Base-by-base conservation (phyloP, 2,329 filamentous ascomycete genomes). In the Botrytis deweyae region DNA sequence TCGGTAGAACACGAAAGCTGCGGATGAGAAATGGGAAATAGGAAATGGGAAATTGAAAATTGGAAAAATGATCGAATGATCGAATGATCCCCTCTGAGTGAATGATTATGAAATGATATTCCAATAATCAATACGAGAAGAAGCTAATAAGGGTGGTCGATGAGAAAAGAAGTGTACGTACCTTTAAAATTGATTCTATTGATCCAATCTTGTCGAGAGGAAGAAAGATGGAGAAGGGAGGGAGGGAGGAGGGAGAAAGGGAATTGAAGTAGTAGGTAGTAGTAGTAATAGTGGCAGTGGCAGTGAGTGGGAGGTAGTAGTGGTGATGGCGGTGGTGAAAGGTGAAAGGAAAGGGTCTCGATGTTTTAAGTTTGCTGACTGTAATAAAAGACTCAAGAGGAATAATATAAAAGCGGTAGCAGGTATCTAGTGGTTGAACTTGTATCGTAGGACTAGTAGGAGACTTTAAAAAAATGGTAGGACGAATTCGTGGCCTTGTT, bases 401-500 rank as follows among this genome's bases (percentile, higher is more conserved):
- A 33, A 33, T 4, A 33, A 33, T 33, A 33, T 33, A 33, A 33
- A 33, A 33, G 33, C 33, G 33, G 33, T 33, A 33, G 33, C 33
- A 33, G 33, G 33, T 33, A 33, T 33, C 33, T 33, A 33, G 33
- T 33, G 33, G 33, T 33, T 33, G n/a, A n/a, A n/a, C n/a, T n/a
- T n/a, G 33, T 33, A 33, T 4, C 33, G 33, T 29, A 29, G 33
- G 20, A 49, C 20, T 49, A 33, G n/a, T 29, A 10, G 25, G 7
- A 42, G 61, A 42, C 36, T 42, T 63, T 63, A n/a, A n/a, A 2
- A 40, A 40, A 42, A 42, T 42, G n/a, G 63, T 46, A 46, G 63
- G 29, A 66, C 8, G 33, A 63, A 71, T 71, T 63, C 69, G 58
- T 71, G 58, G 69, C 69, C 58, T 71, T 25, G 40, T 71, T 71